Evolutionary conservation across 352 stramenopile species (phyloP), one percentile per base, ranked within the genome.

Genomic region (Globisporangium barbulae): DNA sequence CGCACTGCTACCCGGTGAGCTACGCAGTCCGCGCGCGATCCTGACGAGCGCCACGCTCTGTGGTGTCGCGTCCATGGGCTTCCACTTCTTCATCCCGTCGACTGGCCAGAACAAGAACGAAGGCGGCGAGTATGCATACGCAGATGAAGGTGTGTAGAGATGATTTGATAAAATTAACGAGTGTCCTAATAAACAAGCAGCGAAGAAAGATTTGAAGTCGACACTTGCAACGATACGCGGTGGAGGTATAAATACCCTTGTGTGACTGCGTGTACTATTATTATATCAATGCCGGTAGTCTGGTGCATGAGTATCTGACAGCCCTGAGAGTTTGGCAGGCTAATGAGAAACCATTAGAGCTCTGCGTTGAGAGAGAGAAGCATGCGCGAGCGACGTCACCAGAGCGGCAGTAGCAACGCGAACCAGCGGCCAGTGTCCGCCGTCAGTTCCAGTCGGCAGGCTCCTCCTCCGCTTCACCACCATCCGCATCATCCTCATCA

Each of bases 341-440:
- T 15, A 9, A 47, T 12, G n/a, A 10, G 13, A 59, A 47, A n/a
- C 6, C 54, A 17, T 17, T 31, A 17, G 52, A 13, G 54, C 8
- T n/a, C 25, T 17, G 25, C 13, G 12, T 21, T 19, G 12, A 22
- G 12, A 22, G 42, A 30, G 50, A 39, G 31, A 9, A 35, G 21
- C 19, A 81, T 85, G 71, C 68, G 79, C 41, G 73, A 78, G 61
- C 75, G 78, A 22, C 75, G 80, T 5, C 80, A 87, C 50, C 60
- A 72, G 22, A 89, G 72, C 31, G 80, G 80, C 64, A 83, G 67
- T 47, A 88, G 78, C 73, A 89, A 89, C 35, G 71, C 69, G 9
- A 21, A 62, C n/a, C 62, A 69, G 19, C 64, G 30, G 2, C 49
- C 56, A 3, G 12, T n/a, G 15, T 63, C 54, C 1, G 50, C 49